Conservation (phyloP, 2,329 filamentous ascomycete species). For the Fusarium mexicanum region DNA sequence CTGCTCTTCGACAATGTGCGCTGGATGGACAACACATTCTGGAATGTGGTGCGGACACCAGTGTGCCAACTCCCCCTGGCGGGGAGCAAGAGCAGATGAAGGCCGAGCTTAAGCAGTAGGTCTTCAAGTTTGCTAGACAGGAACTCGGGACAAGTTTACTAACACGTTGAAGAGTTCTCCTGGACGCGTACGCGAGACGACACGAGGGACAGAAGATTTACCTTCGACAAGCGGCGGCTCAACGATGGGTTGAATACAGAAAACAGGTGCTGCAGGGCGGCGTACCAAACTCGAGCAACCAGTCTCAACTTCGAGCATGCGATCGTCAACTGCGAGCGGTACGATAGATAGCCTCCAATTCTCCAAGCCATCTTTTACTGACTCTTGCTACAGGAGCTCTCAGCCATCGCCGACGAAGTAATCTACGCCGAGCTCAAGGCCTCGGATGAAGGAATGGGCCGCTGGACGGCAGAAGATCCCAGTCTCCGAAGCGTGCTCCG, state of each 20-base stretch:
- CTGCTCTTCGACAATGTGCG: conserved; percentile 68
- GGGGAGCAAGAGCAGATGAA: conserved; percentile 68
- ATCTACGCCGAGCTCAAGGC: conserved; percentile 65
- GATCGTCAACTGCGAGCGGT: conserved; percentile 68
- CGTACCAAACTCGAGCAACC: conserved; percentile 57
- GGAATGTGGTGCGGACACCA: conserved; percentile 70
- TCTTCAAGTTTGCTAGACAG: not conserved
- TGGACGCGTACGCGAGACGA: conserved; percentile 69
- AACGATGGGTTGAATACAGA: conserved; percentile 67
- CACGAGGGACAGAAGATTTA: conserved; percentile 74
- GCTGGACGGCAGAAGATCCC: conserved; percentile 72
- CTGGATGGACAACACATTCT: conserved; percentile 72
- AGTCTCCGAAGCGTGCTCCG: conserved; percentile 65
- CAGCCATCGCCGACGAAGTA: conserved; percentile 65
- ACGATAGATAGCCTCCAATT: conserved; percentile 47
- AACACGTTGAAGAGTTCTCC: conserved; percentile 57
- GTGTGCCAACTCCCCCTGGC: conserved; percentile 62
- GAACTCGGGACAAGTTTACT: not conserved
- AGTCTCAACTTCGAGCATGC: conserved; percentile 61
- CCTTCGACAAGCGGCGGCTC: conserved; percentile 67
- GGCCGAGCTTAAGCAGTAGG: conserved; percentile 71
- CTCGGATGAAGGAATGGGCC: conserved; percentile 64
- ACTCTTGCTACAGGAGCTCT: conserved; percentile 57
- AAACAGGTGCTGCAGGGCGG: conserved; percentile 63
- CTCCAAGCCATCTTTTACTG: not conserved